phyloP scores from a whole-genome alignment of 306 rosid genomes.

The Macrotyloma uniflorum region DNA sequence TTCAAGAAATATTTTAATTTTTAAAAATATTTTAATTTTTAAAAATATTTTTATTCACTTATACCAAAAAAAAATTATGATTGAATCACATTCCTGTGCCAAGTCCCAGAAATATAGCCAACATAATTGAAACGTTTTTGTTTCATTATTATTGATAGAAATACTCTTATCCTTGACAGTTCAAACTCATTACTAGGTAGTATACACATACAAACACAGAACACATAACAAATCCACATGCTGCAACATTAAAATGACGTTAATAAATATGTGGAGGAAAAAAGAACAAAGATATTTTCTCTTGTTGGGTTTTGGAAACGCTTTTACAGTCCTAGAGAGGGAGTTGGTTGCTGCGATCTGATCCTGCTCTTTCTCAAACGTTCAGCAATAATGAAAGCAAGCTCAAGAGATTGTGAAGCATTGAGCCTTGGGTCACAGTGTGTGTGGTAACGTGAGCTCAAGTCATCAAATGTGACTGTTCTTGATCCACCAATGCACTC shows the following conservation, averaged over 20 bases:
- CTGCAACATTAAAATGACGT: background rate
- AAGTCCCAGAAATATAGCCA: too few species aligned
- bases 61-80: too few species aligned
- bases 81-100: too few species aligned
- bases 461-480: conserved; percentile 89
- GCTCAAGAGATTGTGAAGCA: conserved; percentile 98
- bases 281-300: conserved; percentile 35
- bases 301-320: conserved; percentile 1
- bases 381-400: conserved; percentile 94
- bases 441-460: conserved; percentile 97
- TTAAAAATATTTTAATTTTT: too few species aligned
- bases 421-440: conserved; percentile 98
- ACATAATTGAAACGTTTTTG: conserved; percentile 29
- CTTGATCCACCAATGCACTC: conserved; percentile 99
- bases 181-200: conserved; percentile 48
- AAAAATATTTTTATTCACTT: too few species aligned
- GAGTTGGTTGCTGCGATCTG: conserved; percentile 57
- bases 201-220: conserved; percentile 53
- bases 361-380: conserved; percentile 89
- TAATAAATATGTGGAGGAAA: conserved; percentile 7
- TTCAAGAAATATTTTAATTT: background rate
- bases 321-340: conserved; percentile 48
- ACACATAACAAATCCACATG: conserved; percentile 26
- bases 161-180: conserved; percentile 31
- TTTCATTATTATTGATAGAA: conserved; percentile 33